Base-by-base conservation (phyloP, 2,329 filamentous ascomycete genomes). In the Epicoccum sorghinum region DNA sequence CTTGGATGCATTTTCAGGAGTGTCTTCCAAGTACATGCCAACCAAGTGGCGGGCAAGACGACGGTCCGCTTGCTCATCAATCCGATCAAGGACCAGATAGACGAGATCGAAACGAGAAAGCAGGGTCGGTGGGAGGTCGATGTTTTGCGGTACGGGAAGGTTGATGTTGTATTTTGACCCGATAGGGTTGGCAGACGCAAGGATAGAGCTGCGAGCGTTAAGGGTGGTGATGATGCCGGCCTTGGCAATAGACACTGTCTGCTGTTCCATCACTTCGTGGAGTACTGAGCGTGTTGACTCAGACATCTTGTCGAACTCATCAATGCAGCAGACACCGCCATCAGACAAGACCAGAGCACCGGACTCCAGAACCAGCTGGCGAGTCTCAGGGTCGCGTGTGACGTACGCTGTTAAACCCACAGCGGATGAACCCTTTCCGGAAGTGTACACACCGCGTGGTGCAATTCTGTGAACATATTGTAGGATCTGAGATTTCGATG, bases 391-490 rank as follows among this genome's bases (percentile, higher is more conserved):
- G 62, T 91, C 88, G 49, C 88, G 84, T 40, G 88, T 90, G 40
- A 91, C 84, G 65, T 90, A 90, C n/a, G 88, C 88, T 12, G 88
- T 91, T 35, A 91, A 79, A 83, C 88, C 88, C 32, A 91, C 88
- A 8, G 88, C 88, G 2, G 88, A 90, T 4, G 87, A 90, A 54
- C 88, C 88, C 69, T 90, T 90, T 57, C 88, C 88, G 58, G 86
- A 89, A 13, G 88, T 91, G 73, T 91, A 91, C 4, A 91, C 85
- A 72, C 88, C 88, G 55, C 95, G 89, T 35, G 95, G 95, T 4
- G 95, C 95, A 69, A 99, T 99, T 77, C 96, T 96, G 83, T 99
- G 93, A 24, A 99, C 89, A 69, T 99, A 99, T 59, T 91, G 85
- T 25, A 99, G 83, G 51, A 99, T 80, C 76, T 99, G 96, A 9